A percentile compares a stretch with the other conserved stretches of the same genome.
Evolutionary conservation across 2,329 filamentous ascomycete species (phyloP).

Genomic region (Neonectria faginata): DNA sequence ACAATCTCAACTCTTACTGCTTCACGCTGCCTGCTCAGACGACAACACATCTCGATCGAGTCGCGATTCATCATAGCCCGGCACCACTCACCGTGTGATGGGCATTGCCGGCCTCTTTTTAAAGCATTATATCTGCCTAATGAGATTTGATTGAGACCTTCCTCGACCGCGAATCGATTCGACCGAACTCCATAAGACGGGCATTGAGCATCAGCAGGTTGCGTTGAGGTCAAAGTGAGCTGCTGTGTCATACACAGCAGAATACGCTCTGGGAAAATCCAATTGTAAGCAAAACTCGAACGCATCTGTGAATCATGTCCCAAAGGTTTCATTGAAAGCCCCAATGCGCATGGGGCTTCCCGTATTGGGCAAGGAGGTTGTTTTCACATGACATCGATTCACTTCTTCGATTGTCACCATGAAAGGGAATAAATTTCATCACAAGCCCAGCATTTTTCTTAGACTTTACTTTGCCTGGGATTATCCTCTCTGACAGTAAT

Average conservation of each 20-base stretch:
- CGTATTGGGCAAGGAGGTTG: slow-evolving; percentile 5
- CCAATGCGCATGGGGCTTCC: neutral
- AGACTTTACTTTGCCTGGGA: neutral
- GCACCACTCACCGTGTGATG: slow-evolving; percentile 30
- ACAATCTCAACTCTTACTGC: slow-evolving; percentile 36
- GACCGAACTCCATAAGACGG: slow-evolving; percentile 9
- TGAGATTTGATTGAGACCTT: neutral
- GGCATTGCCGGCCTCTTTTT: neutral
- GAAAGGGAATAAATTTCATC: neutral
- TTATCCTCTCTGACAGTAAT: slow-evolving; percentile 1
- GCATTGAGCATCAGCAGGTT: slow-evolving; percentile 1
- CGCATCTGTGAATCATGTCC: slow-evolving; percentile 9
- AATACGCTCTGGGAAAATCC: neutral
- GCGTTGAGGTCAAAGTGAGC: slow-evolving; percentile 13
- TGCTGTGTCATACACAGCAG: neutral
- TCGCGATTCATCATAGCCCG: slow-evolving; percentile 21
- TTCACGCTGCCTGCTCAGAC: slow-evolving; percentile 35
- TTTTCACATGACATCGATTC: neutral
- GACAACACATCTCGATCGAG: slow-evolving; percentile 23
- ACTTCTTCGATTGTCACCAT: neutral
- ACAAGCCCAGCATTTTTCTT: neutral
- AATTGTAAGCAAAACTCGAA: slow-evolving; percentile 7
- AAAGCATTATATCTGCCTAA: slow-evolving; percentile 4
- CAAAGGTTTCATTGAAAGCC: neutral
- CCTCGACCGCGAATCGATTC: neutral